Percentiles rank a stretch among this genome's conserved stretches.
phyloP scores from a whole-genome alignment of 1,139 yeast genomes.

The Candida glucosophila region DNA sequence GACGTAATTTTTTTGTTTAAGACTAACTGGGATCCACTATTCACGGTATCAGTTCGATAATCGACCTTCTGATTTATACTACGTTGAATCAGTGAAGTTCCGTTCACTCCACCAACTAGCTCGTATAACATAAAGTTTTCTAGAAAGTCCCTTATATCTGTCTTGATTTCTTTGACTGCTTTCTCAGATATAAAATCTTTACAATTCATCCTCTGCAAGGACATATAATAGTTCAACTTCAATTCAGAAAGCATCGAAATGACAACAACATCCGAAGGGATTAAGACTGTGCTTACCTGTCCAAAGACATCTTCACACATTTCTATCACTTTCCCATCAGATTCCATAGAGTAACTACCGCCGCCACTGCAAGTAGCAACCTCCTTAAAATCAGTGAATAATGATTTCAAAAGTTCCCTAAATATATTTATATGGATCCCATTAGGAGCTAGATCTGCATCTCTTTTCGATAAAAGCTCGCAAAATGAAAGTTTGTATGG shows the following conservation, averaged over 20 bases:
- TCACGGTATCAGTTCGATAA: constrained; percentile 2
- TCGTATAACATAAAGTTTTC: constrained; percentile 19
- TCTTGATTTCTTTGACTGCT: constrained; percentile 23
- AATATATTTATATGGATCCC: constrained; percentile 6
- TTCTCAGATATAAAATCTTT: constrained; percentile 18
- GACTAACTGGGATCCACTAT: constrained; percentile 3
- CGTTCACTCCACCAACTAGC: constrained; percentile 24
- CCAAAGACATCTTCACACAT: constrained; percentile 23
- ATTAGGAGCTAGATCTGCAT: constrained; percentile 4
- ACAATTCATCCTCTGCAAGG: constrained; percentile 10
- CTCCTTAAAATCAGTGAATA: constrained; percentile 12
- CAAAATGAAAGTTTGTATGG: constrained; percentile 36
- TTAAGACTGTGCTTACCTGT: constrained; percentile 20
- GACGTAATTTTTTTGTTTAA: constrained; percentile 12
- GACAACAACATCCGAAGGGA: constrained; percentile 28
- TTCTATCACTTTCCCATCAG: not conserved
- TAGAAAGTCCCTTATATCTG: constrained; percentile 21
- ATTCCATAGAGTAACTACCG: constrained; percentile 1
- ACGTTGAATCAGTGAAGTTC: constrained; percentile 10
- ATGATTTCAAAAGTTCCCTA: constrained; percentile 22
- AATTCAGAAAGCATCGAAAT: constrained; percentile 17
- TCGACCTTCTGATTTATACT: constrained; percentile 6
- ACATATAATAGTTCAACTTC: constrained; percentile 22
- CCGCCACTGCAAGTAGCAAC: constrained; percentile 1
- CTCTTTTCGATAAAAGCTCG: constrained; percentile 20